Base-by-base conservation (phyloP, 371 early-diverging fungal species). In the Apophysomyces variabilis region DNA sequence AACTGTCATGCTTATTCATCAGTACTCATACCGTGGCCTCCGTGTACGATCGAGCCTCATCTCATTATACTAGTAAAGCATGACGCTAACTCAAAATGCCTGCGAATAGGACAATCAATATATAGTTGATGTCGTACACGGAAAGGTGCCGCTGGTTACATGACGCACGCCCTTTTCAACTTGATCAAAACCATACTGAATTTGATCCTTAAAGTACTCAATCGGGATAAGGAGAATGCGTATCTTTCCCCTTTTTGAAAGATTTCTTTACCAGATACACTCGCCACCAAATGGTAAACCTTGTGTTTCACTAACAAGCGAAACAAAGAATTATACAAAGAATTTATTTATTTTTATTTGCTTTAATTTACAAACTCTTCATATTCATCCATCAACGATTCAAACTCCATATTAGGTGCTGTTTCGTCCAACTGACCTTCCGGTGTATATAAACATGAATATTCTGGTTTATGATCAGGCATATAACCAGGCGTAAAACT, bases 391-490 rank as follows among this genome's bases (percentile, higher is more conserved):
- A 71, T 67, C 26, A 67, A 57, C 43, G 66, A 57, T 12, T 59
- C 57, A 38, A 63, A 38, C 5, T 47, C 41, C n/a, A 58, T 36
- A 50, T 39, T 21, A 44, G 46, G 41, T 57, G 56, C 65, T 61
- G 57, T 18, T n/a, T 65, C 63, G 39, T 75, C 73, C 38, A 74
- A 63, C 32, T 64, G 66, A 26, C 62, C 67, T 57, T 89, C 87
- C 0, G 92, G 87, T 47, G 87, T 80, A 69, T 93, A 93, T 60
- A 93, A 71, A 68, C 90, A 91, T n/a, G 87, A 71, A 36, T 87
- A 82, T 73, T 92, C 93, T 1, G 92, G 92, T 44, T 84, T 79
- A 39, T 83, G 82, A 57, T 85, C 80, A 59, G 80, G 64, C 60
- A 85, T 77, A 35, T 77, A 58, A 45, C 86, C 79, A 11, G 88